Evolutionary conservation across 495 filamentous ascomycete genomes (phyloP).

Genomic region (Aeminium ludgeri): DNA sequence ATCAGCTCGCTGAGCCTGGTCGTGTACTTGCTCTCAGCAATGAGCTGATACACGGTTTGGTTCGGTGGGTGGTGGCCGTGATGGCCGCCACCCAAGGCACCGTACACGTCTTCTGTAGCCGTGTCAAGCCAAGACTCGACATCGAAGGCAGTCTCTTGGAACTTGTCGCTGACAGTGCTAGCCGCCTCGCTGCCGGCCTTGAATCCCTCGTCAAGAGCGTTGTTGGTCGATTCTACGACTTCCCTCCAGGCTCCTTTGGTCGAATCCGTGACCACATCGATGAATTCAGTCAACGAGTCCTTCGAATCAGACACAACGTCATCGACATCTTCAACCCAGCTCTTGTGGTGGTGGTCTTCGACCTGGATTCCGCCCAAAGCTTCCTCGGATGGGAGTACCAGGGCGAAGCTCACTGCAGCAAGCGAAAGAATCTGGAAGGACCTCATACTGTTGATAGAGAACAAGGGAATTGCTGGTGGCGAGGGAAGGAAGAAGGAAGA

Average conservation of each 20-base stretch:
- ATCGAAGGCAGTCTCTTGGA: conserved; percentile 27
- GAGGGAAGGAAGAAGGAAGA: neutral
- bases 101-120: conserved; percentile 14
- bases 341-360: conserved; percentile 21
- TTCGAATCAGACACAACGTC: conserved; percentile 18
- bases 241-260: neutral
- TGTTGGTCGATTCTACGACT: conserved; percentile 4
- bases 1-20: conserved; percentile 57
- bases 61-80: conserved; percentile 30
- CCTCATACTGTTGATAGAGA: conserved; percentile 27
- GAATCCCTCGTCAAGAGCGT: conserved; percentile 33
- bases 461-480: neutral
- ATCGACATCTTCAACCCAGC: conserved; percentile 25
- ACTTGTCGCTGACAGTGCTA: conserved; percentile 23
- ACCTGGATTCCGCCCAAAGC: conserved; percentile 29
- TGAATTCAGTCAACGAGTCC: neutral
- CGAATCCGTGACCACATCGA: conserved; percentile 3
- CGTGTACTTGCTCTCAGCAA: conserved; percentile 55
- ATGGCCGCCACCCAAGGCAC: conserved; percentile 22
- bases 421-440: conserved; percentile 35
- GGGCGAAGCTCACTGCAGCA: conserved; percentile 34
- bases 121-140: conserved; percentile 29
- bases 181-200: conserved; percentile 21
- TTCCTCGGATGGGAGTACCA: conserved; percentile 42
- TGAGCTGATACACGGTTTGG: conserved; percentile 59